These are phyloP conservation scores for Cordyceps farinosa DNA, from an alignment of 2,329 filamentous ascomycete species.

Conservation along the genomic window DNA sequence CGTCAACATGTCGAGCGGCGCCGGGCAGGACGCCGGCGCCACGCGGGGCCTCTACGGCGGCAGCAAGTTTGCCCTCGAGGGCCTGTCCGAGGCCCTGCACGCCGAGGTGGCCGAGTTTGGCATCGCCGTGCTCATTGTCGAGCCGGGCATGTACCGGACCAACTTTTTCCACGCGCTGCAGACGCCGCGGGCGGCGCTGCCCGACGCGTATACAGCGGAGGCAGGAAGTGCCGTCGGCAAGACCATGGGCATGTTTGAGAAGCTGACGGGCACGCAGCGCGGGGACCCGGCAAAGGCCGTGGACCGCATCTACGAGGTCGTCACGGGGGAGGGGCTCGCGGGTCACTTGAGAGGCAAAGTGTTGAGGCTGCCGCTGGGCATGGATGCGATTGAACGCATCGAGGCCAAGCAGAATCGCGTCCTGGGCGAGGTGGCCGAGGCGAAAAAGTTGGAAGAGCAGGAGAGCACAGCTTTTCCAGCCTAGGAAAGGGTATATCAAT, in stretches of 20 bases:
- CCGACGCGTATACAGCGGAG: constrained; percentile 23
- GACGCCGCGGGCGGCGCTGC: constrained; percentile 29
- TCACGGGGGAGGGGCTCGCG: constrained; percentile 39
- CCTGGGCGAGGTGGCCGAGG: neutral
- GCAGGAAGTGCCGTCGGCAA: constrained; percentile 28
- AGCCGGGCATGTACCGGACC: constrained; percentile 50
- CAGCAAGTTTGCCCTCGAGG: constrained; percentile 43
- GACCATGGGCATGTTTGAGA: constrained; percentile 27
- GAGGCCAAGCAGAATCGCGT: neutral
- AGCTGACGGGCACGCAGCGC: constrained; percentile 34
- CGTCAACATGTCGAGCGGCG: constrained; percentile 46
- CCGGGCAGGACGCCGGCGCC: constrained; percentile 36
- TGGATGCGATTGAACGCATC: neutral
- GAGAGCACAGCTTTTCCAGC: neutral
- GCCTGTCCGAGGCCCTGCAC: constrained; percentile 39
- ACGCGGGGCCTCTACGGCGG: constrained; percentile 42
- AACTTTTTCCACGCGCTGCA: constrained; percentile 36
- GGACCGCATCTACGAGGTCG: constrained; percentile 49
- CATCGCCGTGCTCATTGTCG: constrained; percentile 42
- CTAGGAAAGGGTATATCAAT: neutral
- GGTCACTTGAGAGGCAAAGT: constrained; percentile 9
- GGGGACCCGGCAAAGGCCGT: constrained; percentile 48
- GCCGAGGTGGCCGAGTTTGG: constrained; percentile 42
- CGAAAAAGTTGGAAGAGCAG: constrained; percentile 1
- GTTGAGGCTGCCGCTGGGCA: constrained; percentile 1